Evolutionary conservation across 2,329 filamentous ascomycete species (phyloP), one percentile per base, ranked within the genome.

Genomic region (Neoarthrinium moseri): DNA sequence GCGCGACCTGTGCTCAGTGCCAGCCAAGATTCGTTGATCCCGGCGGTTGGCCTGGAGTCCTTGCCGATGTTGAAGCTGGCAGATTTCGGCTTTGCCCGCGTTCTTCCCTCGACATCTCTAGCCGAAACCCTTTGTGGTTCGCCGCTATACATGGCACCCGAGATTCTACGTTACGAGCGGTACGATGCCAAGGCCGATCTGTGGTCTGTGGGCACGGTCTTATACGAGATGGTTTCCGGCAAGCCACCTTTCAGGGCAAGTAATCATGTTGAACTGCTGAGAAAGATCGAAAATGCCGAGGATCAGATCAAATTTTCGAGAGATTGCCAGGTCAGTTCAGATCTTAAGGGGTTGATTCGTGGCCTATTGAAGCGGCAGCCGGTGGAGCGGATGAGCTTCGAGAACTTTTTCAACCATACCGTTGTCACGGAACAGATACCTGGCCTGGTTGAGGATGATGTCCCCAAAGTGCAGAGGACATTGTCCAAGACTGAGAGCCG

Each of bases 81-180:
- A 47, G 94, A 99, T 70, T 99, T 99, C 62, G 94, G 94, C n/a
- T 99, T 99, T 64, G 94, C 94, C 46, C 84, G 94, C 46, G 90
- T 95, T 45, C 73, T 99, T 39, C 92, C 94, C 2, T 84, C 89
- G 6, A 95, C 92, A 0, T 92, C 91, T 5, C 78, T 99, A 52
- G 94, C 94, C 10, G 94, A 99, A 65, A 99, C 94, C 0, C 81
- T 99, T 1, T 99, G 94, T 66, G 94, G 94, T 15, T 97, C 94
- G 11, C 94, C 94, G 8, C 74, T 99, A 21, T 99, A 99, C 71
- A 99, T 99, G 94, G 94, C 94, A 0, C 94, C 94, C 4, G 94
- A 99, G 70, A 99, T 99, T 53, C 75, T 99, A 51, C 85, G 91
- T 49, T 99, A 97, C 60, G 91, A 99, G 66, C 92, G 92, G 61